Evolutionary conservation across 352 stramenopile species (phyloP).

Genomic region (Phytophthora lateralis): DNA sequence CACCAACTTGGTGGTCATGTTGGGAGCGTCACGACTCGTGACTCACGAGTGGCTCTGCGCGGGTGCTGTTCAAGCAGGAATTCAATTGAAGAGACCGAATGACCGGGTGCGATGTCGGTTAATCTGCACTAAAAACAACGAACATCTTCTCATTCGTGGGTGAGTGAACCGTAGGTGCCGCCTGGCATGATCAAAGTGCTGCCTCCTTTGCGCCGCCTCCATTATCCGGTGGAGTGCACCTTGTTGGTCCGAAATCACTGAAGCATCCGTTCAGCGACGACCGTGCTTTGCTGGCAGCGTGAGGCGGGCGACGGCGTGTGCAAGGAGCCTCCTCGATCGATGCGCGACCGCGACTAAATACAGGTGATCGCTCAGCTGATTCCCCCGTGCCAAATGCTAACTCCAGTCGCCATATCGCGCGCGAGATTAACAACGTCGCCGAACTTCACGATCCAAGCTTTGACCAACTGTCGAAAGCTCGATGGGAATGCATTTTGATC

Average conservation of each 20-base stretch:
- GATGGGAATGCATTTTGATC: too few relatives aligned
- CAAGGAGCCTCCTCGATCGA: background rate
- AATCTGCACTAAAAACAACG: too few relatives aligned
- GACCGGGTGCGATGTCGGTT: too few relatives aligned
- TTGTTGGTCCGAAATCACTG: background rate
- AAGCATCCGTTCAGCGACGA: too few relatives aligned
- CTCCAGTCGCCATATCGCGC: background rate
- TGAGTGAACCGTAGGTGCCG: background rate
- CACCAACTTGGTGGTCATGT: constrained; percentile 14
- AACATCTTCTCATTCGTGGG: too few relatives aligned
- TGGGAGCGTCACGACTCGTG: background rate
- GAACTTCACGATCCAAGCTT: too few relatives aligned
- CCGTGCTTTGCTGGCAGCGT: background rate
- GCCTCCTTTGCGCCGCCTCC: background rate
- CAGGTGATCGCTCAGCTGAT: constrained; percentile 9
- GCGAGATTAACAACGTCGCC: background rate
- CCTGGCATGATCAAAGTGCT: background rate
- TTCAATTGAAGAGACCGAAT: constrained; percentile 5
- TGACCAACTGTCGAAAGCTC: too few relatives aligned
- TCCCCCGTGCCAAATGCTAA: constrained; percentile 15
- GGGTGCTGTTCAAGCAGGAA: background rate
- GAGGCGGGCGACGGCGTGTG: background rate
- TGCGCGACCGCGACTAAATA: constrained; percentile 9
- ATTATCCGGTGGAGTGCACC: background rate
- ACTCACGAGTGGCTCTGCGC: background rate